Base-by-base conservation (phyloP, 208 protist species). In the Tritrichomonas foetus region DNA sequence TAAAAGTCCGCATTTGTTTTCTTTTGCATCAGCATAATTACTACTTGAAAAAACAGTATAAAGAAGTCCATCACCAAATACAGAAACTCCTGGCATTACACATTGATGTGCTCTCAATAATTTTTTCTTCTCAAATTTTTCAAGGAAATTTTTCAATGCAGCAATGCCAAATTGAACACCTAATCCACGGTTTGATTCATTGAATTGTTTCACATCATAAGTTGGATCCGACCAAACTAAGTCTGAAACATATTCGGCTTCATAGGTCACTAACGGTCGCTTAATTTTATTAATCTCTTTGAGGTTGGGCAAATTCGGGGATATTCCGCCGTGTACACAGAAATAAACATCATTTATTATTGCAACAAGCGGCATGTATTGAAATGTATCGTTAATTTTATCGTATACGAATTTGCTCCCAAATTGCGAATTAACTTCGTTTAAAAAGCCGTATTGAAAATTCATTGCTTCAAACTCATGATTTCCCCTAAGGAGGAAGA, bases 101-200 rank as follows among this genome's bases (percentile, higher is more conserved):
- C 64, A 72, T 72, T 72, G 64, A 72, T 72, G 64, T 8, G 22
- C 64, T 72, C 64, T 72, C 8, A 72, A n/a, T n/a, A 72, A 9
- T 8, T 30, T 72, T 5, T 72, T 30, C 16, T n/a, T n/a, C 25
- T 72, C n/a, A 33, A 72, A 72, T 8, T 72, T 33, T 20, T 72
- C 64, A 2, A 99, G 95, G 95, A 99, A 99, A n/a, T n/a, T 3
- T 30, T 33, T n/a, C 3, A 72, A 30, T n/a, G 64, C n/a, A n/a
- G 64, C 11, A n/a, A 97, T 94, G 25, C 64, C 64, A 72, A 33
- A 72, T 33, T 20, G 27, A n/a, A 72, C 27, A 72, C 64, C 64
- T 30, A 72, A 72, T 33, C 64, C 64, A 33, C 64, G 13, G 11
- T 20, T 72, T 33, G 22, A 33, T 33, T n/a, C 22, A n/a, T 20